These are phyloP conservation scores for Plasmodium gaboni DNA, from an alignment of 169 alveolate genomes.

Conservation along the genomic window DNA sequence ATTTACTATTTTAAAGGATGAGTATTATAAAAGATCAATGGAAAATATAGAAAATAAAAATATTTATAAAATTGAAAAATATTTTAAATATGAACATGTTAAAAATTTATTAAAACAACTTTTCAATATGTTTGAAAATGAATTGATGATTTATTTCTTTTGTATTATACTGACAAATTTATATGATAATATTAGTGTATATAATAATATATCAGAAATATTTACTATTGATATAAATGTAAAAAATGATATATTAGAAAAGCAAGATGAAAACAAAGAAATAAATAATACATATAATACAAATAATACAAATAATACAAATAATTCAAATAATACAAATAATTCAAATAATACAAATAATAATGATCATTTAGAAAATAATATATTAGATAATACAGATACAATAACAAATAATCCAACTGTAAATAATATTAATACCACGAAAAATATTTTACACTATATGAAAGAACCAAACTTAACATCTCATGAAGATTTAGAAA, in stretches of 20 bases:
- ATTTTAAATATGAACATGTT: slow-evolving; percentile 11
- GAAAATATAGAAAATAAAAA: background rate
- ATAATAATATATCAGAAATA: slow-evolving; percentile 24
- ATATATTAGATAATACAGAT: background rate
- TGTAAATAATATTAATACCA: background rate
- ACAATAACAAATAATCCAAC: background rate
- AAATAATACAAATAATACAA: background rate
- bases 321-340: background rate
- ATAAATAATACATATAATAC: background rate
- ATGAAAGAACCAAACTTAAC: slow-evolving; percentile 59
- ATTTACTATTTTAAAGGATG: slow-evolving; percentile 27
- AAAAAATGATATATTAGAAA: background rate
- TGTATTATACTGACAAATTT: slow-evolving; percentile 27
- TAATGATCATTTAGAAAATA: slow-evolving; percentile 9
- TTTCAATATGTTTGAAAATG: slow-evolving; percentile 29
- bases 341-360: background rate
- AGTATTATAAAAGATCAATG: background rate
- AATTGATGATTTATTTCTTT: slow-evolving; percentile 51
- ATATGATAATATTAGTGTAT: slow-evolving; percentile 18
- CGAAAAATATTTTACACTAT: slow-evolving; percentile 22
- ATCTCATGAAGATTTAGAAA: slow-evolving; percentile 45
- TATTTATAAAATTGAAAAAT: background rate
- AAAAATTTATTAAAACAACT: slow-evolving; percentile 19
- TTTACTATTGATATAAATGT: slow-evolving; percentile 14
- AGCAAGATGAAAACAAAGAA: background rate